Percentiles rank a stretch among this genome's conserved stretches.
phyloP scores from a whole-genome alignment of 2,329 filamentous ascomycete genomes.

The Monosporascus cannonballus region DNA sequence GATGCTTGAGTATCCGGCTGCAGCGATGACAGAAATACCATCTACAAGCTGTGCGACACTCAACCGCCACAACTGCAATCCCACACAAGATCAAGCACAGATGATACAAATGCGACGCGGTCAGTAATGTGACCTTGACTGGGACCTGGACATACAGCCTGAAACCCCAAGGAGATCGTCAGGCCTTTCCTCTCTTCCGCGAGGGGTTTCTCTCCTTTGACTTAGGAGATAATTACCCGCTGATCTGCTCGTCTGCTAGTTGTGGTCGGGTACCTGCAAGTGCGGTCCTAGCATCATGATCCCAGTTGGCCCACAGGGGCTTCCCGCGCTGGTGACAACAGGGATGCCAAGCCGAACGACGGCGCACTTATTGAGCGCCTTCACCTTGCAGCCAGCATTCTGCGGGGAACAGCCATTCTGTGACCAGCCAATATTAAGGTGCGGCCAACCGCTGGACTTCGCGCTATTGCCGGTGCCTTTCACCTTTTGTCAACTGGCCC shows the following conservation, averaged over 20 bases:
- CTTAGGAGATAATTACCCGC: too few relatives aligned
- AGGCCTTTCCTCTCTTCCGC: neutral
- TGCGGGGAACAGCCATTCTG: conserved; percentile 33
- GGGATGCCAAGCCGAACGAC: conserved; percentile 12
- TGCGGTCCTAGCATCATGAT: conserved; percentile 2
- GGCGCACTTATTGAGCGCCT: conserved; percentile 21
- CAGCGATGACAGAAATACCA: neutral
- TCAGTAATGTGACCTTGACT: too few relatives aligned
- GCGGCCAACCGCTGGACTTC: conserved; percentile 31
- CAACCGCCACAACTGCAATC: too few relatives aligned
- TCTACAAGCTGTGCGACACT: too few relatives aligned
- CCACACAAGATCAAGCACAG: too few relatives aligned
- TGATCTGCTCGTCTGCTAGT: neutral
- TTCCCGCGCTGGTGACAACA: conserved; percentile 19
- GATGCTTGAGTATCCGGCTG: too few relatives aligned
- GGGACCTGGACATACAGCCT: too few relatives aligned
- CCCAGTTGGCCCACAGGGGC: conserved; percentile 15
- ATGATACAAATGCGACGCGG: too few relatives aligned
- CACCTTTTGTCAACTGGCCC: conserved; percentile 13
- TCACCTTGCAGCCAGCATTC: conserved; percentile 29
- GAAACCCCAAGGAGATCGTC: too few relatives aligned
- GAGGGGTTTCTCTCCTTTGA: too few relatives aligned
- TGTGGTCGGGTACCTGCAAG: neutral
- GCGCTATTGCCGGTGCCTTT: conserved; percentile 5
- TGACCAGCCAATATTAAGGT: conserved; percentile 48